These are phyloP conservation scores for Septoria linicola DNA, from an alignment of 2,329 filamentous ascomycete species.

Conservation along the genomic window DNA sequence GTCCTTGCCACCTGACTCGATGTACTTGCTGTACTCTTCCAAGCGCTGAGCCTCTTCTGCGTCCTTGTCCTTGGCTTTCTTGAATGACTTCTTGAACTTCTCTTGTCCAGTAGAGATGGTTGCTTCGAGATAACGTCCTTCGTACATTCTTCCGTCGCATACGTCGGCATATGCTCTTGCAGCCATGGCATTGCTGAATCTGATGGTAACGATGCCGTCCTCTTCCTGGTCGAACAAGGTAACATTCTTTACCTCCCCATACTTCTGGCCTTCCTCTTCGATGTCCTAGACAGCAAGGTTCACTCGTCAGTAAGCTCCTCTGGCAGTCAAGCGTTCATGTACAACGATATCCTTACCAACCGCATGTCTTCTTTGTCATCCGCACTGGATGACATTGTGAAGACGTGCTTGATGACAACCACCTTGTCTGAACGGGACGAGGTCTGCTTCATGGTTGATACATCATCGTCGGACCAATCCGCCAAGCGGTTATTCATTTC, in stretches of 20 bases:
- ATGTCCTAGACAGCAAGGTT: constrained; percentile 83
- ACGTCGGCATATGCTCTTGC: constrained; percentile 66
- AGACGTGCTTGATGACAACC: constrained; percentile 90
- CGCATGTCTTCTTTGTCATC: too few relatives aligned
- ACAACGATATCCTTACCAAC: too few relatives aligned
- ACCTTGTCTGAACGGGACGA: constrained; percentile 67
- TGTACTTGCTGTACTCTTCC: constrained; percentile 29
- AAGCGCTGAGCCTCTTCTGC: constrained; percentile 27
- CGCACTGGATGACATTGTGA: constrained; percentile 58
- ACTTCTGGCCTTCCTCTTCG: constrained; percentile 80
- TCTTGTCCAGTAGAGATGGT: constrained; percentile 56
- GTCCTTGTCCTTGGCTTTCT: constrained; percentile 33
- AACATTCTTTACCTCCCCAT: constrained; percentile 86
- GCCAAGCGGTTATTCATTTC: constrained; percentile 85
- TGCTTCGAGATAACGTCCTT: constrained; percentile 68
- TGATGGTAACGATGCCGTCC: constrained; percentile 80
- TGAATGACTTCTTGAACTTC: constrained; percentile 65
- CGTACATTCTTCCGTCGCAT: constrained; percentile 81
- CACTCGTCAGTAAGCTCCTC: constrained; percentile 82
- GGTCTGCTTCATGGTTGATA: constrained; percentile 54
- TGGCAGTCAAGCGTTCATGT: too few relatives aligned
- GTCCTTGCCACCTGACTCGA: constrained; percentile 17
- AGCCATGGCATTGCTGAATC: constrained; percentile 69
- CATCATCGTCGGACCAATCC: constrained; percentile 92
- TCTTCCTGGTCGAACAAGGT: constrained; percentile 84